phyloP scores from a whole-genome alignment of 2,329 filamentous ascomycete genomes.

The Trichoderma aggressivum region DNA sequence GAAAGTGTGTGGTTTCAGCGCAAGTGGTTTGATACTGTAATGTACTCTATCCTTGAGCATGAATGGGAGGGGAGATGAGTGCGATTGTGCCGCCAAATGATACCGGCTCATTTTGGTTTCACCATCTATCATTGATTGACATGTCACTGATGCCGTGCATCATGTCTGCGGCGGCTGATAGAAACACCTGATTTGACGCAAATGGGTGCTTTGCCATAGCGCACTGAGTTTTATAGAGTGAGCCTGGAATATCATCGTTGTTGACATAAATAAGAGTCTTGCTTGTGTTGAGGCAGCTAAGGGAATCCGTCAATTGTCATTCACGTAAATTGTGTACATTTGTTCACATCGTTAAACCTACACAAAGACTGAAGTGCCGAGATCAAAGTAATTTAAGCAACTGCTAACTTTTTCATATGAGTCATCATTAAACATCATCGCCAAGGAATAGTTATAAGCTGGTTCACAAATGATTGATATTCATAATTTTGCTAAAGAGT shows the following conservation, averaged over 20 bases:
- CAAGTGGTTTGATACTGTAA: neutral
- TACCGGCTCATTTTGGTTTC: neutral
- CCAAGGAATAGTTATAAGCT: fast-evolving
- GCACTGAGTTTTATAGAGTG: neutral
- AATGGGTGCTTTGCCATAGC: neutral
- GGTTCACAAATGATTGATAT: neutral
- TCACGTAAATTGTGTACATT: no score
- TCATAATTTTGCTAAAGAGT: neutral
- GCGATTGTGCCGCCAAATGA: neutral
- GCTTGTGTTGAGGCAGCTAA: no score
- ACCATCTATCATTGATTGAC: neutral
- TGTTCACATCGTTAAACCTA: no score
- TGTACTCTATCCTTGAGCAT: neutral
- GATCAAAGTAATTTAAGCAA: neutral
- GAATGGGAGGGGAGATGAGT: neutral
- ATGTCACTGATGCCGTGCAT: neutral
- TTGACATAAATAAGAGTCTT: neutral
- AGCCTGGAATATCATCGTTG: neutral
- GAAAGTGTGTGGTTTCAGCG: neutral
- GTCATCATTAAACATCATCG: neutral
- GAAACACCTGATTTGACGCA: neutral
- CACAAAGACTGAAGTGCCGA: no score
- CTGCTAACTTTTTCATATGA: neutral
- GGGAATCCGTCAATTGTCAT: no score
- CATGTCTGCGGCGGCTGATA: neutral